Percentiles rank a stretch among this genome's conserved stretches.
Conservation (phyloP, 805 yeast species). For the Priceomyces haplophilus region DNA sequence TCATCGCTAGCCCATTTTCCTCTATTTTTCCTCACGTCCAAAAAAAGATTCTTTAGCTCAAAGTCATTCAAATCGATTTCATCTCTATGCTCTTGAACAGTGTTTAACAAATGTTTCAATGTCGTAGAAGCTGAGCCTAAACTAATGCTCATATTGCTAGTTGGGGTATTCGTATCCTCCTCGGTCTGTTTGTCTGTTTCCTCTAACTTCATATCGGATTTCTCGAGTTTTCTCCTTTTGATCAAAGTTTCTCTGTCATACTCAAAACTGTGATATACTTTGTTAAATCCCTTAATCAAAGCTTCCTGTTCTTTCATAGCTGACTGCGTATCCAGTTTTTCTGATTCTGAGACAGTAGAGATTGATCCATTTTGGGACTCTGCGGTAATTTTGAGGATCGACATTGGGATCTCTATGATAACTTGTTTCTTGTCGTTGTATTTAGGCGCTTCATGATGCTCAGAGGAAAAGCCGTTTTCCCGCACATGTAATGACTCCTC, state of each 20-base stretch:
- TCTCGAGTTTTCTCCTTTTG: slow-evolving; percentile 74
- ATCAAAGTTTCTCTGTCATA: slow-evolving; percentile 71
- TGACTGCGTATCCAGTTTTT: slow-evolving; percentile 4
- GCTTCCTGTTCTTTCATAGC: slow-evolving; percentile 39
- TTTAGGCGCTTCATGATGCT: slow-evolving; percentile 5
- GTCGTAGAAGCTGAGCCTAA: slow-evolving; percentile 39
- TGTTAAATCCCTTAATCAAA: slow-evolving; percentile 62
- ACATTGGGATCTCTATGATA: slow-evolving; percentile 33
- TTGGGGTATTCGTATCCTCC: slow-evolving; percentile 10
- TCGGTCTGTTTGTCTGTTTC: slow-evolving; percentile 14
- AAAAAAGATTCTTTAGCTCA: slow-evolving; percentile 78
- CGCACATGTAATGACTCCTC: background rate
- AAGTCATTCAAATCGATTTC: slow-evolving; percentile 69
- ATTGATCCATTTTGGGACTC: slow-evolving; percentile 8
- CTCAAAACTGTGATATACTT: slow-evolving; percentile 73
- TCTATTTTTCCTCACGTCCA: slow-evolving; percentile 91
- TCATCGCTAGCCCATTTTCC: slow-evolving; percentile 98
- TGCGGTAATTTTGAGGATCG: slow-evolving; percentile 16
- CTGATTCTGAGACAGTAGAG: slow-evolving; percentile 9
- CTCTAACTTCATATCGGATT: slow-evolving; percentile 69
- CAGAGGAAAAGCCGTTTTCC: background rate
- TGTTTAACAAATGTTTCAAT: slow-evolving; percentile 72
- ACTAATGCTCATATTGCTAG: slow-evolving; percentile 28
- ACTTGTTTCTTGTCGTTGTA: slow-evolving; percentile 29
- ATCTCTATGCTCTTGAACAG: slow-evolving; percentile 79